Conservation (phyloP, 1,284 basidiomycete species). For the Golubevia pallescens region DNA sequence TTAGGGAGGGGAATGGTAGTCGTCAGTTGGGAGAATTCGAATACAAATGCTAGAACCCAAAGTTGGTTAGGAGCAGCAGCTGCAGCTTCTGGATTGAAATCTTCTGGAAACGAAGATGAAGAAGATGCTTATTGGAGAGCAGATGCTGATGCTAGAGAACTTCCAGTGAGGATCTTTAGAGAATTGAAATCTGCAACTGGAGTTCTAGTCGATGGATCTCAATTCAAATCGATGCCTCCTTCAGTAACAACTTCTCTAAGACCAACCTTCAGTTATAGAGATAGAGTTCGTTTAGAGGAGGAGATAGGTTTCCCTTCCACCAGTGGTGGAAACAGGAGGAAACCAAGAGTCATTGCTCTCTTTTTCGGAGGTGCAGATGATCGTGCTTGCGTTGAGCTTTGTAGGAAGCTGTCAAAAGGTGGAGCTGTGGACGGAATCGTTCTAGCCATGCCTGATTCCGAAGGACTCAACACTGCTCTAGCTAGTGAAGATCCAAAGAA, state of each 20-base stretch:
- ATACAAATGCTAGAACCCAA: slow-evolving; percentile 22
- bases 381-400: slow-evolving; percentile 26
- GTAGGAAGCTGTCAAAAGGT: slow-evolving; percentile 14
- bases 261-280: neutral
- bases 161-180: slow-evolving; percentile 23
- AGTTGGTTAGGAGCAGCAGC: slow-evolving; percentile 29
- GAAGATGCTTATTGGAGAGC: slow-evolving; percentile 28
- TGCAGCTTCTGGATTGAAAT: slow-evolving; percentile 25
- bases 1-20: slow-evolving; percentile 24
- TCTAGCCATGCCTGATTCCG: slow-evolving; percentile 8
- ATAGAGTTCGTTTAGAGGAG: neutral
- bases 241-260: slow-evolving; percentile 1
- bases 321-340: neutral
- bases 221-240: neutral
- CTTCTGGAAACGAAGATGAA: slow-evolving; percentile 10
- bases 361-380: slow-evolving; percentile 41
- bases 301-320: neutral
- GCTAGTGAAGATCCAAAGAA: neutral
- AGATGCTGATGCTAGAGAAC: slow-evolving; percentile 24
- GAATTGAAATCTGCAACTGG: slow-evolving; percentile 20
- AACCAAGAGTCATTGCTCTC: slow-evolving; percentile 21
- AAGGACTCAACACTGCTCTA: neutral
- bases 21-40: slow-evolving; percentile 26
- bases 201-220: slow-evolving; percentile 21
- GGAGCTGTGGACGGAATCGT: slow-evolving; percentile 27